A percentile compares a stretch with the other conserved stretches of the same genome.
Evolutionary conservation across 2,329 filamentous ascomycete species (phyloP).

Genomic region (Aspergillus sp.): DNA sequence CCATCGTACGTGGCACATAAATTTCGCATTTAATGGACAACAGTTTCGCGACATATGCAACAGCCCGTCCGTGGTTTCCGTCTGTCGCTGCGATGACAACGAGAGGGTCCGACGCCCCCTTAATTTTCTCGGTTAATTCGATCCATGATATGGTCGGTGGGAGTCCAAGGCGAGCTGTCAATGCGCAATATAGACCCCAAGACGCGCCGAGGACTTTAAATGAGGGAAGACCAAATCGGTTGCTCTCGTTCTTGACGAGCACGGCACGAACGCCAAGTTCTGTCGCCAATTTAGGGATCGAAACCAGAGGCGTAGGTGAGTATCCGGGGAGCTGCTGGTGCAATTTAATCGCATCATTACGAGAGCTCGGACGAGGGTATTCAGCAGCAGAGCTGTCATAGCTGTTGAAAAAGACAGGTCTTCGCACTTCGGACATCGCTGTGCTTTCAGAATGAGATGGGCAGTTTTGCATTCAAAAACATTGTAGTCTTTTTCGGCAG

Average conservation of each 20-base stretch:
- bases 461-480: no score
- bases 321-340: conserved; percentile 55
- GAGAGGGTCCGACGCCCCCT: conserved; percentile 23
- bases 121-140: conserved; percentile 33
- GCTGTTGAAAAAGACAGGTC: conserved; percentile 23
- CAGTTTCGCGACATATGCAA: conserved; percentile 60
- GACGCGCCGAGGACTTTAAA: conserved; percentile 79
- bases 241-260: conserved; percentile 65
- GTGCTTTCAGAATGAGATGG: not conserved
- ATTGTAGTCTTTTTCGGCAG: not conserved
- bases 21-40: conserved; percentile 52
- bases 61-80: conserved; percentile 69
- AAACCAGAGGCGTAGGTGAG: conserved; percentile 48
- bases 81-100: conserved; percentile 61
- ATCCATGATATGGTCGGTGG: conserved; percentile 39
- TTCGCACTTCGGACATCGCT: conserved; percentile 5
- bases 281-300: conserved; percentile 49
- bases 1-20: conserved; percentile 57
- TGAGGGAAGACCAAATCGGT: conserved; percentile 60
- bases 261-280: conserved; percentile 54
- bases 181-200: conserved; percentile 60
- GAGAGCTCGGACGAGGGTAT: conserved; percentile 9
- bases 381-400: conserved; percentile 7
- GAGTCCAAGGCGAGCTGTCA: conserved; percentile 43
- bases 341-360: conserved; percentile 33